A percentile compares a stretch with the other conserved stretches of the same genome.
Conservation (phyloP, 305 asterid species). For the Solanum aculeatissimum region DNA sequence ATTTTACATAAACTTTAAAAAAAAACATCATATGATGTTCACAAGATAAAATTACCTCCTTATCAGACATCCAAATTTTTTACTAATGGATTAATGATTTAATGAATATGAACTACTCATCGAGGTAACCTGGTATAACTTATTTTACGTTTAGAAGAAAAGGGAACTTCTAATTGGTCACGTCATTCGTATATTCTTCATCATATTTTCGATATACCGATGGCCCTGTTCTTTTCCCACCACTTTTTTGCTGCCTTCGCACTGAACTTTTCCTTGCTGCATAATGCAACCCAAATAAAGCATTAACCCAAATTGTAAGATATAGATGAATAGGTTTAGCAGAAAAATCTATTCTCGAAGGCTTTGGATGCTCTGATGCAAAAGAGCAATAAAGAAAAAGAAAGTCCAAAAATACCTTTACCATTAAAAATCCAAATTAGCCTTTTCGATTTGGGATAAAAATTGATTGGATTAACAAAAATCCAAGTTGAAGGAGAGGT, state of each 20-base stretch:
- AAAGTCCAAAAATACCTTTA: no score
- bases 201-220: neutral
- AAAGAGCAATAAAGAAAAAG: no score
- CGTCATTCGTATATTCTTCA: neutral
- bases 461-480: no score
- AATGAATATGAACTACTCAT: neutral
- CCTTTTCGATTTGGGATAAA: no score
- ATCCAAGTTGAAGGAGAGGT: no score
- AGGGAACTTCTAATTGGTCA: neutral
- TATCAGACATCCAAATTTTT: neutral
- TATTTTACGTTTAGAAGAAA: neutral
- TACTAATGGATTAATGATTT: neutral
- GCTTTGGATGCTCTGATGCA: no score
- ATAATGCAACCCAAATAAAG: neutral
- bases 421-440: no score
- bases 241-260: constrained; percentile 28
- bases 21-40: neutral
- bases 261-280: constrained; percentile 24
- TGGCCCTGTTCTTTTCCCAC: constrained; percentile 36
- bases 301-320: neutral
- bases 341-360: neutral
- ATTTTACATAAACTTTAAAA: no score
- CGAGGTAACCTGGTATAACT: neutral
- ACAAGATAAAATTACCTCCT: neutral
- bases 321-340: neutral